phyloP scores from a whole-genome alignment of 208 protist genomes.

The Leishmania major region DNA sequence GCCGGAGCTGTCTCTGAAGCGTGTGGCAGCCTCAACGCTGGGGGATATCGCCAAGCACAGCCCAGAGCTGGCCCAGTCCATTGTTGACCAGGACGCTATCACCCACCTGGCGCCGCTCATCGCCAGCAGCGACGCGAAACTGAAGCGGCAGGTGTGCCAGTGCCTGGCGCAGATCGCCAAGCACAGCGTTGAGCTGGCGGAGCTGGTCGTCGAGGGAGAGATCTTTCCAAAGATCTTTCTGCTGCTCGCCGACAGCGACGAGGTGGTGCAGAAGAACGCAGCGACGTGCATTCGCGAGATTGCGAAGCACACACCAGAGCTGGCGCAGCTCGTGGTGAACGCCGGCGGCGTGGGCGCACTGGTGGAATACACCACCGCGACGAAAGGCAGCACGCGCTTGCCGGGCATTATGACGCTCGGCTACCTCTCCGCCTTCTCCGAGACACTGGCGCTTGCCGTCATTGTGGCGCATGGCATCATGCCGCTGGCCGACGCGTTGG shows the following conservation, averaged over 20 bases:
- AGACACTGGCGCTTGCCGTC: constrained; percentile 96
- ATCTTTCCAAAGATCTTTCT: constrained; percentile 98
- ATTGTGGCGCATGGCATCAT: constrained; percentile 94
- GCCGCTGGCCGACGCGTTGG: constrained; percentile 93
- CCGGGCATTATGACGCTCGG: constrained; percentile 98
- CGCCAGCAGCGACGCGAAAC: constrained; percentile 92
- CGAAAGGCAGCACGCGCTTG: constrained; percentile 89
- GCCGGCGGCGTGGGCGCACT: constrained; percentile 97
- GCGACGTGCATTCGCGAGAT: constrained; percentile 97
- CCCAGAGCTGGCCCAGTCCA: constrained; percentile 95
- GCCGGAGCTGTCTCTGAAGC: constrained; percentile 97
- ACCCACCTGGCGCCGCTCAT: constrained; percentile 98
- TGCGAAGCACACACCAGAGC: constrained; percentile 98
- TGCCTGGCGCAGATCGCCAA: constrained; percentile 98
- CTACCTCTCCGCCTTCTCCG: constrained; percentile 98
- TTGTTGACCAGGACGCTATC: constrained; percentile 97
- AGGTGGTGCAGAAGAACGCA: constrained; percentile 96
- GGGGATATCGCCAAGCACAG: constrained; percentile 96
- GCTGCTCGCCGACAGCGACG: constrained; percentile 96
- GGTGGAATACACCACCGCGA: constrained; percentile 97
- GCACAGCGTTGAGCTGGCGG: constrained; percentile 98
- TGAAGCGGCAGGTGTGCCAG: constrained; percentile 96
- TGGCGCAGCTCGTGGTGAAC: constrained; percentile 98
- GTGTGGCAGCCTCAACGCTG: constrained; percentile 95
- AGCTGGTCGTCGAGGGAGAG: constrained; percentile 98